Percentiles rank a stretch among this genome's conserved stretches.
phyloP scores from a whole-genome alignment of 805 yeast species.

The Metschnikowia picachoensis region DNA sequence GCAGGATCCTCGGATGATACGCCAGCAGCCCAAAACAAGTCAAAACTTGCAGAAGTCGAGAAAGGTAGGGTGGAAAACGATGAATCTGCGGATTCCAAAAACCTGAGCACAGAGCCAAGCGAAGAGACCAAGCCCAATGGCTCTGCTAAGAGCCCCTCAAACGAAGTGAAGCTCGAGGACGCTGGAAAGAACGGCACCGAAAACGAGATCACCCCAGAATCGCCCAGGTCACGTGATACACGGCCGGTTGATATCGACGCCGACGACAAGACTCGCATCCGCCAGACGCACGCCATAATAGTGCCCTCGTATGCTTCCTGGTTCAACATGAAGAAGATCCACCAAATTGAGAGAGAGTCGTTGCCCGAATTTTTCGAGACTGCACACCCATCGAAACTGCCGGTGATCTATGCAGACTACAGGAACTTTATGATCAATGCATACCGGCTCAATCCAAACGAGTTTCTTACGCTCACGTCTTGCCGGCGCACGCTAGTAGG shows the following conservation, averaged over 20 bases:
- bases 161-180: constrained; percentile 2
- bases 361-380: constrained; percentile 84
- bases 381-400: constrained; percentile 71
- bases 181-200: background rate
- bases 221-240: background rate
- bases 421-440: constrained; percentile 88
- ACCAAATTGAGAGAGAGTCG: constrained; percentile 75
- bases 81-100: background rate
- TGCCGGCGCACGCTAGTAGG: constrained; percentile 87
- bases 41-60: too few relatives aligned
- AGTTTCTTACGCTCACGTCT: constrained; percentile 84
- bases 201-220: too few relatives aligned
- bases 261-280: constrained; percentile 19
- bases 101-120: background rate
- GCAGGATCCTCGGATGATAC: too few relatives aligned
- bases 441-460: constrained; percentile 84
- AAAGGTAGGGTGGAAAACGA: background rate
- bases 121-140: background rate
- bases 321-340: constrained; percentile 72
- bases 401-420: constrained; percentile 73
- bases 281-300: constrained; percentile 79
- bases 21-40: too few relatives aligned
- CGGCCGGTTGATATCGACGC: constrained; percentile 12
- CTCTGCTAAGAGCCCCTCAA: background rate
- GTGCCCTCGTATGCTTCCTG: constrained; percentile 86